Evolutionary conservation across 441 rosid species (phyloP).

Genomic region (Aquilaria agallochum): DNA sequence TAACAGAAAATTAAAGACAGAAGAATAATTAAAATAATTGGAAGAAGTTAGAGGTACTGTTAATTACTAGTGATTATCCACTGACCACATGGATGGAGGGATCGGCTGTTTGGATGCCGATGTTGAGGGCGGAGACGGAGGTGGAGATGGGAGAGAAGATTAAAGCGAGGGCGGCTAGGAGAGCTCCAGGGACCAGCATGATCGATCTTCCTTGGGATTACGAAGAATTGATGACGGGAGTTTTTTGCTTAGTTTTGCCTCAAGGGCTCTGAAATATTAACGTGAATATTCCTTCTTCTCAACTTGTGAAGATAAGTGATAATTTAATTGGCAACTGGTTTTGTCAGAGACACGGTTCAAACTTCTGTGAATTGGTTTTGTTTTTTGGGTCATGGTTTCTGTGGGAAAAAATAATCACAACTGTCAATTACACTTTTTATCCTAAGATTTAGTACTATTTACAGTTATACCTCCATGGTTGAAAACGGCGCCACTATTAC

Average conservation of each 20-base stretch:
- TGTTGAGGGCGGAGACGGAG: slow-evolving; percentile 47
- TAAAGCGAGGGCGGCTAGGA: slow-evolving; percentile 14
- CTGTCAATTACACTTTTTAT: too few species aligned
- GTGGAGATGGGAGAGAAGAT: slow-evolving; percentile 10
- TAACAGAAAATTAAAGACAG: background rate
- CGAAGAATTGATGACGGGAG: slow-evolving; percentile 17
- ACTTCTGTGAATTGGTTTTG: too few species aligned
- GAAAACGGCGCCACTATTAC: too few species aligned
- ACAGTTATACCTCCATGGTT: too few species aligned
- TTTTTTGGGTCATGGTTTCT: too few species aligned
- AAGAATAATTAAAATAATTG: background rate
- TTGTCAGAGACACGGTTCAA: too few species aligned
- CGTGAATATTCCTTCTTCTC: too few species aligned
- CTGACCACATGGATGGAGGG: slow-evolving; percentile 51
- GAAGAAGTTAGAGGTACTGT: background rate
- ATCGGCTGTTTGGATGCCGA: slow-evolving; percentile 54
- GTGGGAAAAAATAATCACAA: too few species aligned
- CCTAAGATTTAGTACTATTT: too few species aligned
- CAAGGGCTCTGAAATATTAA: slow-evolving; percentile 5
- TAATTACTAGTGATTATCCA: background rate
- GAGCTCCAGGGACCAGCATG: slow-evolving; percentile 15
- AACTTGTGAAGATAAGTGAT: too few species aligned
- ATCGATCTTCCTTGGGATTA: slow-evolving; percentile 8
- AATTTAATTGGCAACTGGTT: too few species aligned
- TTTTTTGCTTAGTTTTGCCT: slow-evolving; percentile 11